Base-by-base conservation (phyloP, 352 stramenopile species). In the Albugo candida region DNA sequence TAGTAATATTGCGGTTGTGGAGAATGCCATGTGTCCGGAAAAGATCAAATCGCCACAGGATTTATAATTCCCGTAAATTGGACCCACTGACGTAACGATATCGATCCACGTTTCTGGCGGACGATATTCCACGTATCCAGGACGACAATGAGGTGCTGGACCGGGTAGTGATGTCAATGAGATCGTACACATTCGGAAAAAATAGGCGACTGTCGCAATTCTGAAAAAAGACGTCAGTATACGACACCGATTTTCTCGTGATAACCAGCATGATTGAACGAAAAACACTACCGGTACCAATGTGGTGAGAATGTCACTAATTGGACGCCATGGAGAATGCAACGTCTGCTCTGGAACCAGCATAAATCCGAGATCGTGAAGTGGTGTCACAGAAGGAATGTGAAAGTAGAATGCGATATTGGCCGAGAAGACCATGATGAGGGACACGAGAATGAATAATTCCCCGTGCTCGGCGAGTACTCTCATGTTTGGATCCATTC, bases 1-100 rank as follows among this genome's bases (percentile, higher is more conserved):
- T 16, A 82, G 49, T 49, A 84, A 48, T 54, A 82, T 64, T 10
- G 72, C 70, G 44, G 63, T 69, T 47, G 63, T 82, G 20, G 72
- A 80, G 55, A 80, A 82, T 19, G 67, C 67, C 63, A 81, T 77
- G 58, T 84, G 71, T 8, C 71, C 71, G 41, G 71, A 84, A 50
- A 84, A 84, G 27, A 84, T 74, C 20, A 84, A 63, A 52, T 84
- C 72, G 13, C 72, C 72, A 47, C 72, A 84, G 27, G 72, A 82
- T 50, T 75, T 82, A 65, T 77, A 74, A 51, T 78, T 74, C 46
- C 68, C 68, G 60, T 81, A 81, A 48, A 81, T 78, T 3, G 68
- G 68, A 8, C 68, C 68, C n/a, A 81, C 64, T 48, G 65, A 62
- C 36, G 70, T 83, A 48, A 80, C 61, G 34, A 85, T 76, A 49